Evolutionary conservation across 106 monocot species (phyloP), one percentile per base, ranked within the genome.

Genomic region (Hemerocallis citrina): DNA sequence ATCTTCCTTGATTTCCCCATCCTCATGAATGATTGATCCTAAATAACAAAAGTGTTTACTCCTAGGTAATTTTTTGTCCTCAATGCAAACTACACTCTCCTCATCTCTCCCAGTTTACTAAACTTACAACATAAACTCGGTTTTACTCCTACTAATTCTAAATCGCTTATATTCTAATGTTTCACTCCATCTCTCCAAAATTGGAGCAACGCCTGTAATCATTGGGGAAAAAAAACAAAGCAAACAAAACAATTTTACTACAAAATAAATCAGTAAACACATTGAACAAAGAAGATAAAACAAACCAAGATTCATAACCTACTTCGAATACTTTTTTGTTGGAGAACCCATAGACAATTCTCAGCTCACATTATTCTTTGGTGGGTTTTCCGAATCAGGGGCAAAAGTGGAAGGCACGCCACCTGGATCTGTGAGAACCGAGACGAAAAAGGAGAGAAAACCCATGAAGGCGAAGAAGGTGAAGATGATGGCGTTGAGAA

Each of bases 401-500:
- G 59, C 69, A 57, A 79, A 87, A 0, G 61, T 66, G 13, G 75
- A 38, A 1, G 87, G 82, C 11, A 87, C 79, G 22, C 68, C 25
- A 3, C 87, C 86, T 13, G 82, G 87, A 44, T 87, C 87, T 22
- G 57, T 56, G 57, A 70, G 5, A 0, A 68, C 66, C 14, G 87
- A 61, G 7, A 65, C 72, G 25, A 52, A 66, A 70, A 76, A 82
- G 12, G 82, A 75, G 28, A 79, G 2, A 30, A 72, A 44, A 47
- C 70, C 65, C 63, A 72, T 59, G 72, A 76, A 35, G 16, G 75
- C 68, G 33, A 66, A 22, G 48, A 62, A 75, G 46, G 60, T 82
- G 42, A 87, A 82, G 57, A 62, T 23, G 3, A 41, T 9, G 3
- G 76, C 79, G 57, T 87, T 74, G 32, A 79, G 25, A 47, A 70